Evolutionary conservation across 169 alveolate genomes (phyloP), one percentile per base, ranked within the genome.

Genomic region (Perkinsus marinus): DNA sequence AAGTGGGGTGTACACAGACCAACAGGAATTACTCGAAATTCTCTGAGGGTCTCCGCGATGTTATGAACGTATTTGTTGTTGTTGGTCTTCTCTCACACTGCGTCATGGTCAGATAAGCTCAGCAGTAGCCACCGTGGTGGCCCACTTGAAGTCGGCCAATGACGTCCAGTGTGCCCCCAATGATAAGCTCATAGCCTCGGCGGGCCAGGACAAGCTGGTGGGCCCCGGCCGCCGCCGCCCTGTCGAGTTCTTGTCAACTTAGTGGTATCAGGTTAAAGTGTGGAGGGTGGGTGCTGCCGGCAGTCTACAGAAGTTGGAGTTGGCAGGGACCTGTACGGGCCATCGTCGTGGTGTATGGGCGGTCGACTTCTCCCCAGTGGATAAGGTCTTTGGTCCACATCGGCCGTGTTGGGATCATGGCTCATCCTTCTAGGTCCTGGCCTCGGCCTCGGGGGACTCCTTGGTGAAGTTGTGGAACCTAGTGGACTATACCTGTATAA

Each of bases 271-370:
- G 79, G 22, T 57, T 30, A 57, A 57, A 57, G 79, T 57, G 22
- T 57, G 79, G 79, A 2, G 79, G 5, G 79, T 57, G 26, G 79
- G 22, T 57, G 79, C 79, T 19, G 79, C 79, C 36, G 79, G 79
- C 5, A 57, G 79, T 30, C 79, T 57, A 2, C 79, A 92, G n/a
- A 93, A 93, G 57, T 92, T 96, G 39, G 93, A 90, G 90, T 91
- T 92, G 38, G 79, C 92, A 19, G 91, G 92, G 43, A 91, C 92
- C 19, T 93, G 96, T 41, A 91, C 92, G 57, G 98, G 98, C 6
- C 98, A 96, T 91, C 96, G 96, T 94, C 94, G 96, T 93, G 97
- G 97, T n/a, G 95, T 97, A 6, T 96, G 98, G 96, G 98, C 96
- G 92, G 91, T 96, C 19, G 92, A 92, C 41, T 96, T 96, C 69